Conservation (phyloP, 2,329 filamentous ascomycete genomes). For the Botrytis galanthina region DNA sequence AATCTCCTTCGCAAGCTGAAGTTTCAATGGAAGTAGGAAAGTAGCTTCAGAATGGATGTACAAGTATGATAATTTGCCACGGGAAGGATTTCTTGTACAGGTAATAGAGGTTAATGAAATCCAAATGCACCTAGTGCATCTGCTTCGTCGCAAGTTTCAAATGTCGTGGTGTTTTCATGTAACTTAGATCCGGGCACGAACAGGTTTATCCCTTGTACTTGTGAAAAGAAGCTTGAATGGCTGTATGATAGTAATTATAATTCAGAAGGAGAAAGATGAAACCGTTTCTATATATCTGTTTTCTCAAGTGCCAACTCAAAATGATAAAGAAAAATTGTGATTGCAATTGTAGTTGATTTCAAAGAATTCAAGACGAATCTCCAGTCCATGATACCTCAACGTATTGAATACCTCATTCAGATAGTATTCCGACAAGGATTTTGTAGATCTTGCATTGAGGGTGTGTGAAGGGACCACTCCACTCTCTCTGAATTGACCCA, state of each 20-base stretch:
- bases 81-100: background rate
- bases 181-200: slow-evolving; percentile 1
- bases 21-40: slow-evolving; percentile 1
- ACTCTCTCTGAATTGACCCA: background rate
- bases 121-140: background rate
- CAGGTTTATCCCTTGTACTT: background rate
- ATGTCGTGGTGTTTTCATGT: background rate
- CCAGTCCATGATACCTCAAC: background rate
- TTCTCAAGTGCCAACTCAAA: background rate
- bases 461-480: background rate
- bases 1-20: background rate
- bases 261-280: background rate
- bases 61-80: background rate
- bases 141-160: slow-evolving; percentile 16
- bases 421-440: background rate
- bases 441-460: background rate
- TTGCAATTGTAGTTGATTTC: background rate
- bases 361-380: background rate
- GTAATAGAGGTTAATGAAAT: background rate
- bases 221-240: background rate
- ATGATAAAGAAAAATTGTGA: background rate
- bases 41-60: background rate
- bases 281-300: background rate
- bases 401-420: background rate
- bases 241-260: background rate